phyloP scores from a whole-genome alignment of 2,329 filamentous ascomycete species.

The Colletotrichum abscissum region DNA sequence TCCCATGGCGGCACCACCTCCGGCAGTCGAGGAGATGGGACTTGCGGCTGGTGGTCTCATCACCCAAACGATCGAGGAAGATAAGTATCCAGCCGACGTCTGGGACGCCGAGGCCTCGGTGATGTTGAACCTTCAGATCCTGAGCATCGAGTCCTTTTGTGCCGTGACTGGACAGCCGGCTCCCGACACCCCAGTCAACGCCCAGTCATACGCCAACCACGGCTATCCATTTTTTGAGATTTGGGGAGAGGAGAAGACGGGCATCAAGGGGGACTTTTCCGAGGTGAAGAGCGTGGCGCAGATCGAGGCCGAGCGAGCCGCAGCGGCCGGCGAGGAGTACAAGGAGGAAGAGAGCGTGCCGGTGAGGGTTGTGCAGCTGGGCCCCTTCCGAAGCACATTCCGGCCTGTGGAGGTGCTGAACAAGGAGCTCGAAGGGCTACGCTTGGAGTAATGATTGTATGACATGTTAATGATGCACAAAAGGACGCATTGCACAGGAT shows the following conservation, averaged over 20 bases:
- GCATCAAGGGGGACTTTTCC: conserved; percentile 35
- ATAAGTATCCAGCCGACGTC: conserved; percentile 38
- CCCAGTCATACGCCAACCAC: conserved; percentile 44
- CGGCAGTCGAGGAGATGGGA: conserved; percentile 44
- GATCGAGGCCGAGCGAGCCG: conserved; percentile 32
- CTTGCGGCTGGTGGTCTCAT: conserved; percentile 54
- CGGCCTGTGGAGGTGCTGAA: conserved; percentile 27
- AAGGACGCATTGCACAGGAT: background rate
- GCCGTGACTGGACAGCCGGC: conserved; percentile 48
- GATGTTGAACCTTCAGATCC: conserved; percentile 52
- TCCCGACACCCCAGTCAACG: conserved; percentile 47
- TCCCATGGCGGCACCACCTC: background rate
- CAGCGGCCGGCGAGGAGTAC: conserved; percentile 15
- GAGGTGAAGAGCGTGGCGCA: conserved; percentile 38
- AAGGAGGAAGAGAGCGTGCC: conserved; percentile 30
- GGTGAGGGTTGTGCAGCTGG: conserved; percentile 21
- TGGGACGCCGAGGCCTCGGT: conserved; percentile 45
- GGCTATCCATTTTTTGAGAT: conserved; percentile 51
- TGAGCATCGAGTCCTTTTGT: conserved; percentile 49
- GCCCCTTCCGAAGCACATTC: conserved; percentile 33
- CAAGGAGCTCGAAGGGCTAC: conserved; percentile 16
- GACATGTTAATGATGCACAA: background rate
- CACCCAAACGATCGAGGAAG: conserved; percentile 49
- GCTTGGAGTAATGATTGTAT: background rate
- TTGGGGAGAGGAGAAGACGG: conserved; percentile 35